Base-by-base conservation (phyloP, 1,139 yeast species). In the Protomyces gravidus region DNA sequence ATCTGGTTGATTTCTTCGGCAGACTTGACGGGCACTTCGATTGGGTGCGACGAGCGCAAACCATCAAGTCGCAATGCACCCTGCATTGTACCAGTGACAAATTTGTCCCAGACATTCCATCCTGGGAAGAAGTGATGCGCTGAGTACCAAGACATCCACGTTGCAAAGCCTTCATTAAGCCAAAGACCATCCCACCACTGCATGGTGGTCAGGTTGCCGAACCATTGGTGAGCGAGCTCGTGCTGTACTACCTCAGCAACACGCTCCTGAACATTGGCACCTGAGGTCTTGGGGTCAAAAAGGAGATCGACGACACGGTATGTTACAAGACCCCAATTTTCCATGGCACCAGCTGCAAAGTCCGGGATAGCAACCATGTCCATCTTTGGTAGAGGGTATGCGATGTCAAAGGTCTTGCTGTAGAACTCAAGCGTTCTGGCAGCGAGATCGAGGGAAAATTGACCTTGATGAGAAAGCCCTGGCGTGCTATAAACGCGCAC, bases 161-260 rank as follows among this genome's bases (percentile, higher is more conserved):
- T 88, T 50, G 96, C 96, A 69, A 87, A 88, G 27, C 95, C 95
- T 74, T 88, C 96, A 72, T 88, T 88, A 66, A 88, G 79, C 95
- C 95, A 88, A 65, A 88, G 79, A 63, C 87, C 95, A 72, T 88
- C 94, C 96, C 96, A 88, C 89, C 92, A 88, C 68, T 86, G 87
- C 96, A 88, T 88, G 64, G 96, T 88, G 62, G 87, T 95, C 68
- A 88, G 76, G 73, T 88, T 85, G 65, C 96, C 96, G 71, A 88
- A 88, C 96, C 96, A 88, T 74, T 88, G 95, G 71, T 88, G 96
- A 26, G 95, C 95, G 69, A 88, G 78, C 74, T 88, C 96, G 75
- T 88, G 96, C 71, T 85, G 88, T 51, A 88, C 89, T 45, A 88
- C 95, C 71, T 88, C 90, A 19, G 92, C 87, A 11, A 88, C 95